Conservation (phyloP, 306 rosid genomes). For the Lupinus albus region DNA sequence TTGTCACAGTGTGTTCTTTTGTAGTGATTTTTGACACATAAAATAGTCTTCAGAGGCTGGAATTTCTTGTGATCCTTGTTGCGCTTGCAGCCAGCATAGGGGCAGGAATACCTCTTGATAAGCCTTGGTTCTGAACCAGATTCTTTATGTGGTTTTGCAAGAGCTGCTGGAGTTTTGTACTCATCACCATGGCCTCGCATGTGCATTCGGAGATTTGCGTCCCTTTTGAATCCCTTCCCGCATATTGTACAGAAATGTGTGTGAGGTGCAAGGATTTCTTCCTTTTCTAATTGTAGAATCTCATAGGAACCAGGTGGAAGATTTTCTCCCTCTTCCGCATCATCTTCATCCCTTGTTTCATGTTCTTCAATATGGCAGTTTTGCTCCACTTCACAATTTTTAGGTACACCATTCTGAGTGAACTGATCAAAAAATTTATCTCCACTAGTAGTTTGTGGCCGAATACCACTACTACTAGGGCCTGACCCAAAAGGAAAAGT, state of each 20-base stretch:
- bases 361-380: slow-evolving; percentile 67
- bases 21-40: slow-evolving; percentile 98
- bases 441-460: slow-evolving; percentile 46
- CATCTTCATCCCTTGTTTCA: slow-evolving; percentile 89
- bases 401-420: slow-evolving; percentile 48
- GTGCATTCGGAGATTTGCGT: slow-evolving; percentile 97
- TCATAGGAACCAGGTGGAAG: slow-evolving; percentile 93
- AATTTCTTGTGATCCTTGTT: slow-evolving; percentile 94
- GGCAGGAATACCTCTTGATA: slow-evolving; percentile 95
- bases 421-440: slow-evolving; percentile 58
- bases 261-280: slow-evolving; percentile 98
- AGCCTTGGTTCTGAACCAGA: slow-evolving; percentile 62
- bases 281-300: slow-evolving; percentile 90
- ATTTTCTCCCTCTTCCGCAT: slow-evolving; percentile 84
- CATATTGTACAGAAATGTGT: slow-evolving; percentile 96
- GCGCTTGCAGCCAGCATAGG: slow-evolving; percentile 90
- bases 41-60: slow-evolving; percentile 91
- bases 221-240: slow-evolving; percentile 99
- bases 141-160: slow-evolving; percentile 87
- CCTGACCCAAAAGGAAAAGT: slow-evolving; percentile 51
- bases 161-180: slow-evolving; percentile 97
- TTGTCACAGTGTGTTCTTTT: slow-evolving; percentile 99
- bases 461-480: slow-evolving; percentile 38
- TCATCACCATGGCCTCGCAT: slow-evolving; percentile 99
- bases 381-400: slow-evolving; percentile 55